Evolutionary conservation across 345 rosid species (phyloP), one percentile per base, ranked within the genome.

Genomic region (Murraya koenigii): DNA sequence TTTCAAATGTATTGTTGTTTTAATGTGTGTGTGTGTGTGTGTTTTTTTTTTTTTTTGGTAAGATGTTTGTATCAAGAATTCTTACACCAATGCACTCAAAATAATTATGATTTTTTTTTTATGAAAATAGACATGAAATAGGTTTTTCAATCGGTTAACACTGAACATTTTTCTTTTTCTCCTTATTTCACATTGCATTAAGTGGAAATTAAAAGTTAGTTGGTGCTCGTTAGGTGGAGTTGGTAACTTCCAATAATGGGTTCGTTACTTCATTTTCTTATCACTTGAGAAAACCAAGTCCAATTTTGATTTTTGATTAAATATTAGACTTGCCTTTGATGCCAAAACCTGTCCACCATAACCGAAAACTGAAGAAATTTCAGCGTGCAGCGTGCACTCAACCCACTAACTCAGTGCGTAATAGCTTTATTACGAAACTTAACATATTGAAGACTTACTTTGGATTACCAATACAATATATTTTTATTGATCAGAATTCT

Each of bases 201-300:
- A 19, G 7, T 52, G 56, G 7, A 52, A 52, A 52, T 4, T n/a
- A 28, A 4, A 26, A 26, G 11, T 47, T 19, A n/a, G 33, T 25
- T 52, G 58, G 58, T 52, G 56, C 56, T 19, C 7, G 56, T 52
- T 52, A 17, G 56, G 56, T 52, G 22, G 22, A 52, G 56, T 15
- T 70, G 55, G 75, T 72, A 1, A 72, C 64, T 32, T 33, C 2
- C 33, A 72, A 5, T 72, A 72, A 56, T 72, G 75, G 32, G 28
- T 56, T 33, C n/a, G n/a, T n/a, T n/a, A n/a, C n/a, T n/a, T n/a
- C 22, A 72, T 13, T 69, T 47, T 47, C 52, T 6, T 11, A 3
- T 14, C 8, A 13, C 14, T 28, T 61, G 66, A 60, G 33, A 8
- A 14, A 8, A 13, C 36, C 9, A 26, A 61, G 28, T 25, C 26